Evolutionary conservation across 2,329 filamentous ascomycete genomes (phyloP).

Genomic region (Fusarium nodosum): DNA sequence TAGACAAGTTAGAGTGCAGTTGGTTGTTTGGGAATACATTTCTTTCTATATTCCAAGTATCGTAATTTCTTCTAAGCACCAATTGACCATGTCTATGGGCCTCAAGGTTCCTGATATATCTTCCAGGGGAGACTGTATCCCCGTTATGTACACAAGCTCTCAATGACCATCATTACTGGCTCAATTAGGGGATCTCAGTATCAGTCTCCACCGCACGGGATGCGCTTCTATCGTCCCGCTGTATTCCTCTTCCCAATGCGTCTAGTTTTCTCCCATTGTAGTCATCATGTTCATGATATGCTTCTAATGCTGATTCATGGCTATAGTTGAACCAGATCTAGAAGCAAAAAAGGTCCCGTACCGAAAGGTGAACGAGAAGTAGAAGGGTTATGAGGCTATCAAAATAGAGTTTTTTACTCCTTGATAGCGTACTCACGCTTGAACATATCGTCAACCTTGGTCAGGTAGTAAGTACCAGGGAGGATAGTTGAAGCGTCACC

Average conservation of each 20-base stretch:
- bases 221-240: slow-evolving; percentile 48
- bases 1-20: neutral
- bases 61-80: slow-evolving; percentile 38
- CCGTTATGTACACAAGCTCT: slow-evolving; percentile 47
- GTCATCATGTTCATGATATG: slow-evolving; percentile 45
- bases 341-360: slow-evolving; percentile 35
- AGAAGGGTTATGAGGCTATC: slow-evolving; percentile 32
- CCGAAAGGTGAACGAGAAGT: slow-evolving; percentile 31
- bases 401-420: slow-evolving; percentile 63
- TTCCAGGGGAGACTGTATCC: slow-evolving; percentile 37
- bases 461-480: slow-evolving; percentile 81
- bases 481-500: slow-evolving; percentile 76
- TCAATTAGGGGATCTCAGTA: slow-evolving; percentile 47
- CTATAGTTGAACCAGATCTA: slow-evolving; percentile 23
- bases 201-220: slow-evolving; percentile 35
- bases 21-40: slow-evolving; percentile 28
- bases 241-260: slow-evolving; percentile 46
- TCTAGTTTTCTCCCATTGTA: slow-evolving; percentile 45
- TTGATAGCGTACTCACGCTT: slow-evolving; percentile 82
- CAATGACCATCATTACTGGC: slow-evolving; percentile 32
- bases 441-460: slow-evolving; percentile 88
- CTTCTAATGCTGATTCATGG: slow-evolving; percentile 28
- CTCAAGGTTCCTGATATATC: slow-evolving; percentile 41
- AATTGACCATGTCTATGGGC: slow-evolving; percentile 42
- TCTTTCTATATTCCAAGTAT: slow-evolving; percentile 45